Base-by-base conservation (phyloP, 306 rosid species). In the Quercus cerris region DNA sequence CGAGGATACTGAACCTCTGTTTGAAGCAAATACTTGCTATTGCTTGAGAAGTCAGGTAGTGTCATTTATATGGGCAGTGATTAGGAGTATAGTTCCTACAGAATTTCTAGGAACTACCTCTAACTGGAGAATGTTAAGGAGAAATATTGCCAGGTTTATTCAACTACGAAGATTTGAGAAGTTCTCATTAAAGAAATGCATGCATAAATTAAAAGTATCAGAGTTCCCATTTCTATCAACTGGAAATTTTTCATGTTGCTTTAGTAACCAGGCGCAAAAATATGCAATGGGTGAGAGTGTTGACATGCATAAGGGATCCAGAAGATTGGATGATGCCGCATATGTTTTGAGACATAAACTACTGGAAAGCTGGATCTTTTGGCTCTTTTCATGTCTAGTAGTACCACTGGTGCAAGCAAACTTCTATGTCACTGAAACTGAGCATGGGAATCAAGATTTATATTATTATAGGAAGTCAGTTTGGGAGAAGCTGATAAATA, bases 11-110 rank as follows among this genome's bases (percentile, higher is more conserved):
- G 75, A 80, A 75, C 83, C 80, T 27, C 86, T 71, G 70, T 41
- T 77, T 57, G 87, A 77, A 35, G 87, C 81, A 22, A 83, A 89
- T 62, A 85, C 81, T 82, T 84, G 85, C 35, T 85, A 75, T 77
- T 87, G 97, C 84, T 81, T 85, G 49, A 94, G 71, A 86, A 89
- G 85, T 85, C 99, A 94, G 89, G 94, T 94, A 56, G 95, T 86
- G 33, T 91, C 99, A 28, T 94, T 85, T 81, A 80, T 94, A 76
- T 94, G 99, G 99, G 99, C 99, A 77, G 94, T 82, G 80, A 93
- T 93, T 81, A 85, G 95, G 80, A 88, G 94, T 77, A 75, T 94
- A 57, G 82, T 94, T 77, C 97, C 99, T 72, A 74, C 82, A 4
- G 95, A 94, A 66, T 80, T 94, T 81, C 82, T 94, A 56, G 99